Percentiles rank a stretch among this genome's conserved stretches.
Conservation (phyloP, 495 filamentous ascomycete genomes). For the Emericellopsis terricola region DNA sequence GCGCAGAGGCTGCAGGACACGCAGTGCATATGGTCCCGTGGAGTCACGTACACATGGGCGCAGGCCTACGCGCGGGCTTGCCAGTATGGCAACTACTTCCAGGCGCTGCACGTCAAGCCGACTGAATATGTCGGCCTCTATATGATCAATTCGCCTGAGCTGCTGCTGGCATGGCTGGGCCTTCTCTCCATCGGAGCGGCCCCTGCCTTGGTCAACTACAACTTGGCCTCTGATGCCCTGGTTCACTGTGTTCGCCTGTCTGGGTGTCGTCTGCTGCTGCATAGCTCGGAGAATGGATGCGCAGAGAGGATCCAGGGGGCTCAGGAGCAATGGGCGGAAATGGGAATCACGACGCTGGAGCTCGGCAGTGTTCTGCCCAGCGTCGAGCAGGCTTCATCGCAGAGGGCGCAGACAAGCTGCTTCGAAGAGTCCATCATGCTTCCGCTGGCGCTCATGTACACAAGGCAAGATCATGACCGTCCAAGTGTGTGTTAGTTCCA, state of each 20-base stretch:
- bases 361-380: too few relatives aligned
- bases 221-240: slow-evolving; percentile 45
- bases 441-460: background rate
- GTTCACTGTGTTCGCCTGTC: slow-evolving; percentile 38
- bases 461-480: too few relatives aligned
- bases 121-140: slow-evolving; percentile 55
- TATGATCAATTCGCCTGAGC: slow-evolving; percentile 50
- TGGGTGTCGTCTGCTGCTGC: background rate
- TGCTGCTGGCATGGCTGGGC: slow-evolving; percentile 33
- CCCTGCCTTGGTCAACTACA: slow-evolving; percentile 31
- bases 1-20: slow-evolving; percentile 26
- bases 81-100: slow-evolving; percentile 49
- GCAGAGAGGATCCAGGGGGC: too few relatives aligned
- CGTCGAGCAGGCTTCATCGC: too few relatives aligned
- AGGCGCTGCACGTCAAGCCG: slow-evolving; percentile 37
- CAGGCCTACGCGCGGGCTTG: slow-evolving; percentile 35
- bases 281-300: background rate
- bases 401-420: background rate
- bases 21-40: slow-evolving; percentile 49
- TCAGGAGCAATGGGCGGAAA: too few relatives aligned
- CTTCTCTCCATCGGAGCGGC: slow-evolving; percentile 26
- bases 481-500: too few relatives aligned
- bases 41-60: slow-evolving; percentile 41
- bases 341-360: too few relatives aligned
- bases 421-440: background rate